phyloP scores from a whole-genome alignment of 108 stramenopile species.

The Fragilaria radians region DNA sequence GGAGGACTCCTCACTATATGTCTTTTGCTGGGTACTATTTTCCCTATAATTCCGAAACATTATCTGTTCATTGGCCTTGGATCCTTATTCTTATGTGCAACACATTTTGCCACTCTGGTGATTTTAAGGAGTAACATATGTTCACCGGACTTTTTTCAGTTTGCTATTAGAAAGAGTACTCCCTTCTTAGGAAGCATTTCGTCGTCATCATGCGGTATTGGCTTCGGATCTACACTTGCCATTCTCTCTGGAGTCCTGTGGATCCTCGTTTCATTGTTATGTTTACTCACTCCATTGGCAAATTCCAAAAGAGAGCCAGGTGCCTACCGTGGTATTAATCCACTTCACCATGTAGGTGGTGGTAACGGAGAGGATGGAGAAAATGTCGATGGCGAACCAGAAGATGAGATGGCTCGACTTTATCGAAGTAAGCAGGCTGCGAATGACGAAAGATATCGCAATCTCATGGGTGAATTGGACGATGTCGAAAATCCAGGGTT shows the following conservation, averaged over 20 bases:
- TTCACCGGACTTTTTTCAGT: slow-evolving; percentile 7
- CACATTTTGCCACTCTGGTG: neutral
- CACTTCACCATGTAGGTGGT: slow-evolving; percentile 5
- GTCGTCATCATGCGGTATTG: slow-evolving; percentile 1
- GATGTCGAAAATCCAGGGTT: slow-evolving; percentile 1
- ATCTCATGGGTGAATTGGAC: slow-evolving; percentile 1
- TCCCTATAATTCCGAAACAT: neutral
- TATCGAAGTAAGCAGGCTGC: neutral
- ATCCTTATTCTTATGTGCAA: neutral
- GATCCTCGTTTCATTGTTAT: neutral
- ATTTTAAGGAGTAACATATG: neutral
- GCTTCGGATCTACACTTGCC: neutral
- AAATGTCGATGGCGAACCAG: neutral
- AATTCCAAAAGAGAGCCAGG: neutral
- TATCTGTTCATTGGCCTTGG: neutral
- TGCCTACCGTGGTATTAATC: neutral
- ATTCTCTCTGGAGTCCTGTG: neutral
- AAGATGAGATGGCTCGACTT: slow-evolving; percentile 3
- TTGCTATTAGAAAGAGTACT: neutral
- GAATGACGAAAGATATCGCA: slow-evolving; percentile 1
- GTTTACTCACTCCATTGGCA: neutral
- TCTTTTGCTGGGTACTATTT: slow-evolving; percentile 1
- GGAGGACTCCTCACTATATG: slow-evolving; percentile 2
- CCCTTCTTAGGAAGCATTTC: neutral
- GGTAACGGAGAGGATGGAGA: slow-evolving; percentile 2